Conservation (phyloP, 495 filamentous ascomycete species). For the Lasiosphaeria hispida region DNA sequence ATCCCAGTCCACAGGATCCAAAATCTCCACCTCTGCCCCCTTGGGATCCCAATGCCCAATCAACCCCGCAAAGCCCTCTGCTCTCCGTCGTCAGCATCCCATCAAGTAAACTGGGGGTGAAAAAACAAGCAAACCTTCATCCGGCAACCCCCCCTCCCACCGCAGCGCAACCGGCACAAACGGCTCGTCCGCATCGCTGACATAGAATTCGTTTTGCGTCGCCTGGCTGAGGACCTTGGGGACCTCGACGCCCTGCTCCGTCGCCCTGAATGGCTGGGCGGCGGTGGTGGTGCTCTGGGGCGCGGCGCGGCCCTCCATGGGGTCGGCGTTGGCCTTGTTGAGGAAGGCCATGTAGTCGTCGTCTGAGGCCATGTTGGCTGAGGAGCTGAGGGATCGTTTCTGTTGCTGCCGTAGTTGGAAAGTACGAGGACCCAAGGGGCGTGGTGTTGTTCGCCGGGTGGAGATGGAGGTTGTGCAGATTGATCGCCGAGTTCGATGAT, state of each 20-base stretch:
- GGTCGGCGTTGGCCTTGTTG: constrained; percentile 76
- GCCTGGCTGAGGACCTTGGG: constrained; percentile 55
- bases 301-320: constrained; percentile 41
- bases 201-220: constrained; percentile 61
- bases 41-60: constrained; percentile 51
- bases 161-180: constrained; percentile 71
- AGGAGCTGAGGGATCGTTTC: not conserved
- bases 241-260: constrained; percentile 49
- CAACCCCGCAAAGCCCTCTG: constrained; percentile 58
- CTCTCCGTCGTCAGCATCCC: not conserved
- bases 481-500: not conserved
- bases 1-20: constrained; percentile 61
- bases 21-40: constrained; percentile 50
- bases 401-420: not conserved
- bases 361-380: constrained; percentile 66
- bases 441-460: not conserved
- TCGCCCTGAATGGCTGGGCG: constrained; percentile 43
- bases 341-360: constrained; percentile 78
- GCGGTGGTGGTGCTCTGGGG: constrained; percentile 3
- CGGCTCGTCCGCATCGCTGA: constrained; percentile 79
- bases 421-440: not conserved
- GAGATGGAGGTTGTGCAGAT: not conserved
- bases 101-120: no score
- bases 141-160: constrained; percentile 60
- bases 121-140: constrained; percentile 51